Base-by-base conservation (phyloP, 129 eudicot species). In the Lonicera japonica region DNA sequence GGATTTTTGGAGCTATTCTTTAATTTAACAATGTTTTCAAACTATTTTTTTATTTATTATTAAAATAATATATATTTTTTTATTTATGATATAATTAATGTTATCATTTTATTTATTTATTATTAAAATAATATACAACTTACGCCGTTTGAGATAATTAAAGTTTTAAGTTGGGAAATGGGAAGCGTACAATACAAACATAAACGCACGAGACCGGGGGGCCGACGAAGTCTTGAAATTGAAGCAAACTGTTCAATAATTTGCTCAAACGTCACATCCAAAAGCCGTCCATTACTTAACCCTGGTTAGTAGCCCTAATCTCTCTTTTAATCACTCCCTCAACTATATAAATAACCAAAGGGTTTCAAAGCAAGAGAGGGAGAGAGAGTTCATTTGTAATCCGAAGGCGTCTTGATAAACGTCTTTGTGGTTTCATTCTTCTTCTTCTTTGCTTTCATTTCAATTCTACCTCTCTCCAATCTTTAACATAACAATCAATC, bases 401-500 rank as follows among this genome's bases (percentile, higher is more conserved):
- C 68, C 68, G 45, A 50, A 77, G 86, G 91, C 86, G 91, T 84
- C 86, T 84, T 84, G 73, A 84, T 84, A 80, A 80, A 84, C 91
- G 91, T 77, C 70, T 43, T 22, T 63, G 61, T 46, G 38, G 72
- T 58, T 73, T 41, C 17, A 7, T 2, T 17, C 8, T 53, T 48
- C 41, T 41, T 40, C 53, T 19, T 34, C 53, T 9, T 39, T 60
- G 18, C 47, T 20, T 50, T 18, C 65, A 12, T 24, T 17, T 21
- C 24, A 18, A 18, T 21, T 54, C 25, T 9, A 1, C 25, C 7
- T 64, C 45, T 70, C 19, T 50, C 17, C 40, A 24, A 16, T 65
- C 73, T 58, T 40, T 20, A 40, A 65, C 53, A 1, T 29, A 29
- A 29, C 6, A 2, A 6, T 29, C 36, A 1, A 1, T 29, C 36